These are phyloP conservation scores for Capsella bursapastoris DNA, from an alignment of 345 rosid genomes.

Conservation along the genomic window DNA sequence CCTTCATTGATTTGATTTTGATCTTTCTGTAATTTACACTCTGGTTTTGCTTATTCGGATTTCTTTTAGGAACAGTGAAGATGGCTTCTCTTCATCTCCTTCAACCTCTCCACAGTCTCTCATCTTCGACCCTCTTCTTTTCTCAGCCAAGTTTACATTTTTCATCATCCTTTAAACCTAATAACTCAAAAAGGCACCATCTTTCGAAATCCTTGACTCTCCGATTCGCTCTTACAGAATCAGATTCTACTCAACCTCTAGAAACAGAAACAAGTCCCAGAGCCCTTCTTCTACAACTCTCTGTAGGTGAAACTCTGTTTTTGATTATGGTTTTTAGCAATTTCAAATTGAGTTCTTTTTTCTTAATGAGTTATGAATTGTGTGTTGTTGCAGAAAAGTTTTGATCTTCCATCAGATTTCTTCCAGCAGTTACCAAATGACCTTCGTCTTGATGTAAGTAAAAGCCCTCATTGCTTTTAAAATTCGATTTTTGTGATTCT, in stretches of 20 bases:
- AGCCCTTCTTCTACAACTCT: conserved; percentile 63
- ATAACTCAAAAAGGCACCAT: conserved; percentile 7
- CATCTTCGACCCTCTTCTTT: conserved; percentile 39
- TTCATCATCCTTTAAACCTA: conserved; percentile 43
- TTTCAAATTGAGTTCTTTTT: background rate
- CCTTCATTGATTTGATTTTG: background rate
- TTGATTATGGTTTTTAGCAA: background rate
- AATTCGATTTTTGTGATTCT: background rate
- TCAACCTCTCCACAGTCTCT: conserved; percentile 47
- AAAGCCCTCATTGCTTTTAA: conserved; percentile 23
- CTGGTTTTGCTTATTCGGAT: too few relatives aligned
- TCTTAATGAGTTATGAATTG: background rate
- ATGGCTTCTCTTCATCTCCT: conserved; percentile 56
- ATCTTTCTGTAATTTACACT: background rate
- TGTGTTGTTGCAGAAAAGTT: conserved; percentile 73
- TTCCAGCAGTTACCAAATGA: conserved; percentile 70
- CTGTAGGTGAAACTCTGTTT: conserved; percentile 52
- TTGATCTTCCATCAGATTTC: conserved; percentile 85
- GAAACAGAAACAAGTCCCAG: conserved; percentile 54
- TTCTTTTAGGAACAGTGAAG: background rate
- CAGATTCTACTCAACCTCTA: conserved; percentile 65
- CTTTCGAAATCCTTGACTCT: conserved; percentile 46
- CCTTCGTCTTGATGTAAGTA: conserved; percentile 77
- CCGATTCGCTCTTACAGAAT: conserved; percentile 67
- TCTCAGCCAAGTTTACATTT: conserved; percentile 42